phyloP scores from a whole-genome alignment of 2,329 filamentous ascomycete genomes.

The Colletotrichum sp. region DNA sequence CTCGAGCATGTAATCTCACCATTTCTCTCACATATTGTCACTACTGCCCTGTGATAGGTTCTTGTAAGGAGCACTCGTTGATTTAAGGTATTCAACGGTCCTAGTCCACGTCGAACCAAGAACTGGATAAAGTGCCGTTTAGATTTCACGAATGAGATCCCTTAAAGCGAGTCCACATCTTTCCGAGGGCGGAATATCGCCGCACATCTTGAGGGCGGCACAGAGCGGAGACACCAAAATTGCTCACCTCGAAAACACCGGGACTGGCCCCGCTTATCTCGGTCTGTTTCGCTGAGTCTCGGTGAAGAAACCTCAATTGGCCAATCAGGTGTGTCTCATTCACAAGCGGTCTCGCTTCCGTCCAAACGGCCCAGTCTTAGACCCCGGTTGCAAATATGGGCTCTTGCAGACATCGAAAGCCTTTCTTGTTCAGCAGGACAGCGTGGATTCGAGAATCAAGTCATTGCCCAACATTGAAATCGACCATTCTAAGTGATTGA shows the following conservation, averaged over 20 bases:
- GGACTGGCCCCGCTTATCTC: neutral
- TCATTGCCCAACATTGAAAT: neutral
- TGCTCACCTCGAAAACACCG: neutral
- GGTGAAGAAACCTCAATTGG: neutral
- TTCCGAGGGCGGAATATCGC: neutral
- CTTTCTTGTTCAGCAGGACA: neutral
- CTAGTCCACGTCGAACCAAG: neutral
- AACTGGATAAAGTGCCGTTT: neutral
- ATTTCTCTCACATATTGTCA: neutral
- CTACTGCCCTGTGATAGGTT: neutral
- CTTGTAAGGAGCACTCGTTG: neutral
- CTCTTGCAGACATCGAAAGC: neutral
- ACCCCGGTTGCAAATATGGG: neutral
- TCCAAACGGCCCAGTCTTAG: neutral
- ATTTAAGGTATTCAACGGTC: neutral
- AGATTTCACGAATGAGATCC: neutral
- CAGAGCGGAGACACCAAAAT: neutral
- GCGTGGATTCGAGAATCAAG: neutral
- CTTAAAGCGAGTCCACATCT: neutral
- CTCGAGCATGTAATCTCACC: neutral
- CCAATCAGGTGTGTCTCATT: neutral
- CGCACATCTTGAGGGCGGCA: neutral
- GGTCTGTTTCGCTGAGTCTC: neutral
- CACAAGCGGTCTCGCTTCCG: neutral
- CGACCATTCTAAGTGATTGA: accelerated